Conservation (phyloP, 2,329 filamentous ascomycete species). For the Aphanoascus verrucosus region DNA sequence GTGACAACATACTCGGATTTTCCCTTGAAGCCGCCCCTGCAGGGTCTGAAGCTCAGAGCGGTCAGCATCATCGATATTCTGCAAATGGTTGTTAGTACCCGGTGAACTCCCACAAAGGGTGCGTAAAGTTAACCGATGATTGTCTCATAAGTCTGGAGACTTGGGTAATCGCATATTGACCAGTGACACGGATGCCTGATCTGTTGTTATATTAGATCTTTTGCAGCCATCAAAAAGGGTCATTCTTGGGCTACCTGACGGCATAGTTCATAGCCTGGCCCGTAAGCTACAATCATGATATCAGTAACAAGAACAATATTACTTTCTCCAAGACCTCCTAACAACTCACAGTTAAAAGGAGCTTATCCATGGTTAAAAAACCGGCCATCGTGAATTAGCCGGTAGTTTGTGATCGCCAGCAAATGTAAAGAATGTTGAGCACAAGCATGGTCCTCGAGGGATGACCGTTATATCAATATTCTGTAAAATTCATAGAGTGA, state of each 20-base stretch:
- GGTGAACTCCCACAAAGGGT: background rate
- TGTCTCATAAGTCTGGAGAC: conserved; percentile 61
- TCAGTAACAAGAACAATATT: conserved; percentile 17
- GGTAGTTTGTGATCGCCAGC: background rate
- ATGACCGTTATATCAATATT: no score
- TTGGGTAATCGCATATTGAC: conserved; percentile 73
- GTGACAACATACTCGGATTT: conserved; percentile 57
- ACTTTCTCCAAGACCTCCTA: background rate
- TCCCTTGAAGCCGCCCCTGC: conserved; percentile 66
- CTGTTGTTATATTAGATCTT: conserved; percentile 22
- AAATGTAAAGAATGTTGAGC: background rate
- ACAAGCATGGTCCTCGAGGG: background rate
- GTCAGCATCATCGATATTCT: conserved; percentile 60
- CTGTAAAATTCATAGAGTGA: background rate
- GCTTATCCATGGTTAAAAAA: conserved; percentile 54
- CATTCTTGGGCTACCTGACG: conserved; percentile 45
- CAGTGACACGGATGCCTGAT: conserved; percentile 75
- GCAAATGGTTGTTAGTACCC: conserved; percentile 9
- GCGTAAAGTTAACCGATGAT: conserved; percentile 27
- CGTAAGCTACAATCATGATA: conserved; percentile 42
- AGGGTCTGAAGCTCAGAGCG: conserved; percentile 61
- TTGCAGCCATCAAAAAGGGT: no score
- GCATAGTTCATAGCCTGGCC: conserved; percentile 86
- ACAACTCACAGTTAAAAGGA: conserved; percentile 47
- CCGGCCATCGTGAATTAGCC: background rate